Evolutionary conservation across 2,329 filamentous ascomycete species (phyloP).

Genomic region (Teratosphaeria zuluensis): DNA sequence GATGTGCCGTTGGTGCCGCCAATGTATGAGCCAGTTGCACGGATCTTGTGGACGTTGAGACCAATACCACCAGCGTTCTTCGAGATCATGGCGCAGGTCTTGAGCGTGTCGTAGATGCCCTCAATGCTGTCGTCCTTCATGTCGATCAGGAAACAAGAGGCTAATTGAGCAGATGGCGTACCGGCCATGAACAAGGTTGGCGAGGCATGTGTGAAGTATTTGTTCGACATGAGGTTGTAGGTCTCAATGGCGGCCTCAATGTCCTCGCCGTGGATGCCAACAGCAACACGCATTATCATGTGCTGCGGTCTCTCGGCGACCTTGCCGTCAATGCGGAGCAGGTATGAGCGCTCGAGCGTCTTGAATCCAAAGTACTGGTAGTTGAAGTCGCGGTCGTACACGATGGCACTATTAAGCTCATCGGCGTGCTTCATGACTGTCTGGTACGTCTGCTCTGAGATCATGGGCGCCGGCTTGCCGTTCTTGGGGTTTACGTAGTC

Average conservation of each 20-base stretch:
- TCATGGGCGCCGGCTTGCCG: conserved; percentile 76
- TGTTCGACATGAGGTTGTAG: conserved; percentile 98
- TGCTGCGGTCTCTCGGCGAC: conserved; percentile 96
- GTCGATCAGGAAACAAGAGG: conserved; percentile 97
- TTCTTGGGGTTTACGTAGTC: conserved; percentile 96
- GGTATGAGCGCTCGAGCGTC: conserved; percentile 94
- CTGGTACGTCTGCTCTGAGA: conserved; percentile 81
- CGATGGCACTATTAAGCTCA: conserved; percentile 95
- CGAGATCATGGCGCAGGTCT: conserved; percentile 99
- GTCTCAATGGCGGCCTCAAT: conserved; percentile 94
- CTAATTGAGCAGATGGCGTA: conserved; percentile 86
- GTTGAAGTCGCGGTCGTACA: conserved; percentile 99
- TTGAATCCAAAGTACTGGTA: conserved; percentile 99
- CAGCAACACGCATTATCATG: conserved; percentile 98
- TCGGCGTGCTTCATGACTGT: conserved; percentile 92
- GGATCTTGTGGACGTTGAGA: conserved; percentile 91
- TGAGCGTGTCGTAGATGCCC: conserved; percentile 96
- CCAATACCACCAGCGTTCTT: conserved; percentile 99
- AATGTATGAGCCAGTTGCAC: conserved; percentile 96
- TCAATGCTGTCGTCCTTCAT: conserved; percentile 99
- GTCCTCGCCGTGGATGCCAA: conserved; percentile 91
- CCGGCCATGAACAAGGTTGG: conserved; percentile 97
- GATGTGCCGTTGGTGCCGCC: conserved; percentile 96
- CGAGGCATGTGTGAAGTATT: conserved; percentile 96
- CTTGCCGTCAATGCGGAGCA: conserved; percentile 89